Base-by-base conservation (phyloP, 495 filamentous ascomycete species). In the Stereocaulon alpinum region DNA sequence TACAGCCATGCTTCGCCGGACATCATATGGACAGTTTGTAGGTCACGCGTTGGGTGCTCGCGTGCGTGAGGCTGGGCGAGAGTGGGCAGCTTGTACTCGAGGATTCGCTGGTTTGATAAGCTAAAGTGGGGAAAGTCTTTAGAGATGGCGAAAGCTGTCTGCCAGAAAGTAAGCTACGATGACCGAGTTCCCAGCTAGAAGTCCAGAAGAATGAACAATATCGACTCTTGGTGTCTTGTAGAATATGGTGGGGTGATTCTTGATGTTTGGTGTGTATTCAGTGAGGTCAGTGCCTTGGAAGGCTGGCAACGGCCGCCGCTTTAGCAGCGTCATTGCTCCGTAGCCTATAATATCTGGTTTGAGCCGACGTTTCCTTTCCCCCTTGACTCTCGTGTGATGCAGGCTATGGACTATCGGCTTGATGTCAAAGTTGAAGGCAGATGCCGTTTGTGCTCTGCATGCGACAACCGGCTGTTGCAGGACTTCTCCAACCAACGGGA, bases 1-100 rank as follows among this genome's bases (percentile, higher is more conserved):
- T 95, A 99, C 71, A 99, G 81, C 94, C 92, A 98, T 76, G 92
- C 93, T 84, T 98, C 92, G 70, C 92, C 92, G 66, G 92, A 96
- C 92, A 98, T 98, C 63, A 64, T 68, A 41, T 49, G 49, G 32
- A 20, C 50, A 17, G 7, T 20, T 11, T 17, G 12, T 40, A 6
- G 45, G 34, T 44, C 40, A 27, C 14, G 29, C 14, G 3, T 52
- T 6, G 14, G 24, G 18, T 42, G 45, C 45, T 59, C 24, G 34
- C 40, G 47, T 24, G 45, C 45, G 37, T 51, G 30, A 12, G 24
- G 49, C 40, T 51, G 3, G 20, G 24, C 41, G 45, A 51, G 24
- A 37, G 22, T 20, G 49, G 40, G 49, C 32, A 47, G 58, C 18
- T 60, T 60, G 27, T 27, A 37, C 24, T 41, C 22, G 20, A 40